Conservation (phyloP, 108 stramenopile species). For the Tribonema minus region DNA sequence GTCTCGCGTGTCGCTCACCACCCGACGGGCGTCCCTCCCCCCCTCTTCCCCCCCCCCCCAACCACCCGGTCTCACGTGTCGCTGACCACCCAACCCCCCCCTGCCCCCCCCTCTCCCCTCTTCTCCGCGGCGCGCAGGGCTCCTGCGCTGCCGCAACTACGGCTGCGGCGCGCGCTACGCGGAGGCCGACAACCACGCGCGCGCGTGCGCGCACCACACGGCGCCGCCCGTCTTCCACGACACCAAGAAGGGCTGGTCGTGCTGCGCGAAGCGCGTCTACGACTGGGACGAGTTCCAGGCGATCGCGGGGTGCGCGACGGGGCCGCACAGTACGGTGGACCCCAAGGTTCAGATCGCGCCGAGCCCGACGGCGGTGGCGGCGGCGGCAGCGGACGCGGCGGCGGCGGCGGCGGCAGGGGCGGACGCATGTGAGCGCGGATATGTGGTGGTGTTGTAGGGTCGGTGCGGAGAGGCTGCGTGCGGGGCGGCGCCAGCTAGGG, state of each 20-base stretch:
- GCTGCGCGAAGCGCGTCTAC: slow-evolving; percentile 57
- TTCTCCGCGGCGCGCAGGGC: not conserved
- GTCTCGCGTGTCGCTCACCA: too few species aligned
- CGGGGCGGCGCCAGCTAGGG: too few species aligned
- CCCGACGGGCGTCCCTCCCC: too few species aligned
- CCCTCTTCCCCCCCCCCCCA: too few species aligned
- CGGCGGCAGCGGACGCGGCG: not conserved
- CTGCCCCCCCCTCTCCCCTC: not conserved
- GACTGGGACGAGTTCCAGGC: slow-evolving; percentile 61
- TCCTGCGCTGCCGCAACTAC: slow-evolving; percentile 55
- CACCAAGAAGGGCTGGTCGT: slow-evolving; percentile 56
- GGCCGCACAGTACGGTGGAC: slow-evolving; percentile 35
- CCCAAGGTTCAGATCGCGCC: slow-evolving; percentile 43
- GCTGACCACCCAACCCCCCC: not conserved
- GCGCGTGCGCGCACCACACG: slow-evolving; percentile 50
- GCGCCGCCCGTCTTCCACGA: slow-evolving; percentile 60
- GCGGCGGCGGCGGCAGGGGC: not conserved
- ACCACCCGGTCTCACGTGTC: too few species aligned
- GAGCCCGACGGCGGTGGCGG: slow-evolving; percentile 22
- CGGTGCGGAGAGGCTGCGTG: too few species aligned
- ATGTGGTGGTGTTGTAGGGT: too few species aligned
- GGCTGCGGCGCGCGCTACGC: slow-evolving; percentile 54
- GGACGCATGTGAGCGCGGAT: too few species aligned
- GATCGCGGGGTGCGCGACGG: slow-evolving; percentile 13
- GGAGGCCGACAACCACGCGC: slow-evolving; percentile 50